Conservation (phyloP, 106 monocot genomes). For the Apostasia ramifera region DNA sequence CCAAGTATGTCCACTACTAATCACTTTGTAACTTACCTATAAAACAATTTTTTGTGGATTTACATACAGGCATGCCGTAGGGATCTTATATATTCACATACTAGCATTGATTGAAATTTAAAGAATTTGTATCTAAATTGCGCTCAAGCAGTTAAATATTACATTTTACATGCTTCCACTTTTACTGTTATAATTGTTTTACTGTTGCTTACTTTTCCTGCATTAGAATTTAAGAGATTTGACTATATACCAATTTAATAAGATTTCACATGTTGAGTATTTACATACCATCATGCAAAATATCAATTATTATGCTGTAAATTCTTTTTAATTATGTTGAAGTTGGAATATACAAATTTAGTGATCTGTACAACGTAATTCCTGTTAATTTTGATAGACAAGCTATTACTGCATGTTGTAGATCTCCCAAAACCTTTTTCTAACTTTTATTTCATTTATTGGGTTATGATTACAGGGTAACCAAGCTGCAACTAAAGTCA, state of each 20-base stretch:
- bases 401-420: too few relatives aligned
- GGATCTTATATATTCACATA: too few relatives aligned
- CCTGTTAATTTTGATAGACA: too few relatives aligned
- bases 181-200: background rate
- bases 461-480: constrained; percentile 11
- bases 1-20: constrained; percentile 37
- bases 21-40: background rate
- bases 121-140: too few relatives aligned
- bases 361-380: background rate
- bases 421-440: background rate
- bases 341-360: background rate
- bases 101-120: too few relatives aligned
- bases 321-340: background rate
- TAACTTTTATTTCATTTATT: background rate
- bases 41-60: background rate
- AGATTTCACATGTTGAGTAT: too few relatives aligned
- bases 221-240: too few relatives aligned
- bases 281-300: too few relatives aligned
- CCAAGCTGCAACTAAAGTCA: constrained; percentile 19
- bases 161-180: background rate
- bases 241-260: too few relatives aligned
- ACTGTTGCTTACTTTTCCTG: too few relatives aligned
- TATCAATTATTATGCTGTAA: background rate
- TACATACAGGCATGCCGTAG: too few relatives aligned
- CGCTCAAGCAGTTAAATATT: background rate